Percentiles rank a stretch among this genome's conserved stretches.
Conservation (phyloP, 2,329 filamentous ascomycete species). For the Hysterium pulicare region DNA sequence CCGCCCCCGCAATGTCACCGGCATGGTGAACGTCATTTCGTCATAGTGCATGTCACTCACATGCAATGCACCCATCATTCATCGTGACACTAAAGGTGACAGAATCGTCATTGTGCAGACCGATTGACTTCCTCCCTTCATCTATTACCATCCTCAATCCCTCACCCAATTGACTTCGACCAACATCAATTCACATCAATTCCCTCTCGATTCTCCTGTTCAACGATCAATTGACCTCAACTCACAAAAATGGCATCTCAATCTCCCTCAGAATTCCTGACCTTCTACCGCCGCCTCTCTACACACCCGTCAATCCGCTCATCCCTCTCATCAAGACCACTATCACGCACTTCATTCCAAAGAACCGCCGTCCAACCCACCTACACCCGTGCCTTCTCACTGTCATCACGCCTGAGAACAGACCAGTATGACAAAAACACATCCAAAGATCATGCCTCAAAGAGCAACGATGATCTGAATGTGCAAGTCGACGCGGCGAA, state of each 20-base stretch:
- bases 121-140: too few relatives aligned
- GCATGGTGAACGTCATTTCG: conserved; percentile 1
- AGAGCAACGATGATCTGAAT: conserved; percentile 27
- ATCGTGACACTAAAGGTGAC: too few relatives aligned
- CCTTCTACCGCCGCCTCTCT: conserved; percentile 33
- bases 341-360: background rate
- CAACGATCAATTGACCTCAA: too few relatives aligned
- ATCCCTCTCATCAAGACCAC: background rate
- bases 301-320: conserved; percentile 6
- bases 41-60: conserved; percentile 3
- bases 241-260: conserved; percentile 25
- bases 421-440: too few relatives aligned
- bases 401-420: conserved; percentile 10
- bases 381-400: conserved; percentile 13
- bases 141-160: too few relatives aligned
- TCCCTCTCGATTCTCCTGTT: too few relatives aligned
- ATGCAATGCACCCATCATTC: background rate
- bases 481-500: conserved; percentile 30
- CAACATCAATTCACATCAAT: background rate
- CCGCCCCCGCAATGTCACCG: too few relatives aligned
- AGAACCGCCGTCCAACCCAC: background rate
- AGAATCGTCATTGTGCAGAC: too few relatives aligned
- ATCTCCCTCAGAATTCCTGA: conserved; percentile 39
- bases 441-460: conserved; percentile 9
- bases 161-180: background rate